Conservation (phyloP, 139 green algal species). For the Chlamydomonas schloesseri region DNA sequence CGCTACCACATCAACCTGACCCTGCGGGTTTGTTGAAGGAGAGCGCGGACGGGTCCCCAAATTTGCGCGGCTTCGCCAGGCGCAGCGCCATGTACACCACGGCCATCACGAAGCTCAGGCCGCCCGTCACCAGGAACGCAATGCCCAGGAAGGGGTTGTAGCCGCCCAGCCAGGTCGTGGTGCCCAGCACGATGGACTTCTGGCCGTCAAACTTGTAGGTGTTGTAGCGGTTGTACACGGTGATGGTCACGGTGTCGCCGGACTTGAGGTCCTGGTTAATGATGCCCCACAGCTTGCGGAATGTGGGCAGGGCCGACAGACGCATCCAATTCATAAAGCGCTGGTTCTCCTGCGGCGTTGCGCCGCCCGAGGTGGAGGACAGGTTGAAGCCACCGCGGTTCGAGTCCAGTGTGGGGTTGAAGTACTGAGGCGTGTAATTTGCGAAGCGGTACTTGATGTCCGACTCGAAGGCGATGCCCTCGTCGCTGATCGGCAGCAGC, state of each 20-base stretch:
- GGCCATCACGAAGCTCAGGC: conserved; percentile 62
- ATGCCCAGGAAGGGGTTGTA: conserved; percentile 85
- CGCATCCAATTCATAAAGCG: conserved; percentile 98
- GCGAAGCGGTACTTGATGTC: conserved; percentile 54
- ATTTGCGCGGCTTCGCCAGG: conserved; percentile 53
- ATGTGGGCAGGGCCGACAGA: conserved; percentile 73
- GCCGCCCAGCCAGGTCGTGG: conserved; percentile 85
- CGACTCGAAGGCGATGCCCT: conserved; percentile 50
- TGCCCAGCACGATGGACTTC: conserved; percentile 83
- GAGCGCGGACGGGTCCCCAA: conserved; percentile 47
- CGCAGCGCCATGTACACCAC: conserved; percentile 60
- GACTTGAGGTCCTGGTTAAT: conserved; percentile 53
- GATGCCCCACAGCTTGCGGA: conserved; percentile 75
- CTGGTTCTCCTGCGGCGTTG: conserved; percentile 74
- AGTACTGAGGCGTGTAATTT: conserved; percentile 56
- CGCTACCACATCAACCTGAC: too few relatives aligned
- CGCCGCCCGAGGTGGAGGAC: background rate
- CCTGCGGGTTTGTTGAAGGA: background rate
- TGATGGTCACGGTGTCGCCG: conserved; percentile 63
- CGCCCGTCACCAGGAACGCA: conserved; percentile 78
- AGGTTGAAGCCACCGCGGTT: conserved; percentile 54
- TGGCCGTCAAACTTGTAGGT: conserved; percentile 82
- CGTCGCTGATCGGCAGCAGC: conserved; percentile 4
- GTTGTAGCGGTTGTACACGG: conserved; percentile 80
- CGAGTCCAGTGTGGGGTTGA: conserved; percentile 44